Base-by-base conservation (phyloP, 1,284 basidiomycete species). In the Ganoderma lucidum region DNA sequence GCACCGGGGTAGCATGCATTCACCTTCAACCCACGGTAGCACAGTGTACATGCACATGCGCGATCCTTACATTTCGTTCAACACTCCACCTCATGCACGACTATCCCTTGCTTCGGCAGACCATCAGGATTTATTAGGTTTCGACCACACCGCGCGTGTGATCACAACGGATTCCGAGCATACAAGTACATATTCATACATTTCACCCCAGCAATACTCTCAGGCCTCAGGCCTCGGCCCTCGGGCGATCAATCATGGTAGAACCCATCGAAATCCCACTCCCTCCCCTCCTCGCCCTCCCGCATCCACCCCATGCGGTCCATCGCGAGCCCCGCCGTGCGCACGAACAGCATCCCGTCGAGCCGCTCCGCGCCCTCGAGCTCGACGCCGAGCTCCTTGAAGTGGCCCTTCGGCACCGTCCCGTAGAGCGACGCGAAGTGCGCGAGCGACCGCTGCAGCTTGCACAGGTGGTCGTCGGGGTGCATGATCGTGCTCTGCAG, bases 401-500 rank as follows among this genome's bases (percentile, higher is more conserved):
- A 80, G 59, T 78, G 76, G 2, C 85, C 85, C 1, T 80, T 69
- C 4, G 78, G 71, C 9, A 82, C 77, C 39, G 77, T 74, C 6
- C 89, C 88, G 65, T 87, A 90, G 45, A 86, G 64, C n/a, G 76
- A 68, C 0, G 81, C 83, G 73, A 84, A 90, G 77, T 88, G 86
- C 6, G 85, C 83, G 35, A 92, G 78, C 4, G 90, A 81, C 23
- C 91, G 84, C 73, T 89, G 85, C 10, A 84, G 74, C 78, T 92
- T 92, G 69, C 85, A 83, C 3, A 91, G 76, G 75, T 93, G 91
- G 68, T 91, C 88, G 73, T 91, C 88, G 4, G 87, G 86, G 71
- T 89, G 86, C 28, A 83, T 75, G 62, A 89, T 73, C 51, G 84
- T 80, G 45, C 81, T 80, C 71, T 87, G 83, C 53, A 89, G 71